Base-by-base conservation (phyloP, 176 grass and related monocot genomes). In the Phyllostachys edulis region DNA sequence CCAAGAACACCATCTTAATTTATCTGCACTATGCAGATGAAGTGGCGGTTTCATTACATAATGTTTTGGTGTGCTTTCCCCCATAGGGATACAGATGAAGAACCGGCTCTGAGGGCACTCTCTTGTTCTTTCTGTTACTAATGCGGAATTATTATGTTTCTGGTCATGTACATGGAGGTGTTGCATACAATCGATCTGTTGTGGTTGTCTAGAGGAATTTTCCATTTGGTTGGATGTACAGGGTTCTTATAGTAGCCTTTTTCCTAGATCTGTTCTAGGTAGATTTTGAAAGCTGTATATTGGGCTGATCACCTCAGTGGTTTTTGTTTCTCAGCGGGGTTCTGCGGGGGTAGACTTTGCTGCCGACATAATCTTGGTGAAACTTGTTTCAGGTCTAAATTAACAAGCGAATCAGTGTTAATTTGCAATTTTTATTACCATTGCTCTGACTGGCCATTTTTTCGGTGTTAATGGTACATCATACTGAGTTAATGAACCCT, bases 201-300 rank as follows among this genome's bases (percentile, higher is more conserved):
- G 38, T 42, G 42, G 47, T 77, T 83, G 42, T 83, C 14, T 4
- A 51, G 79, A 87, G 80, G 32, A 83, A 82, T 27, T 68, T 75
- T 75, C 71, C 41, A 20, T 80, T 63, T 75, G 68, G 80, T 84
- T 83, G 74, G 39, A 32, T 90, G 85, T 90, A 87, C 62, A 90
- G 84, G 29, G 84, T 37, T 68, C 60, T 62, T 74, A 79, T 79
- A 54, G 47, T 77, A 74, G 27, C 49, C 1, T 46, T 73, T 56
- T 42, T 21, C 32, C 32, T 77, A 7, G 24, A 59, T 69, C 24
- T 62, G 50, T 68, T 83, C 24, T 63, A 71, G 71, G 8, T 65
- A 59, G n/a, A 74, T 79, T 85, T 52, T 32, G 40, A 65, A 79
- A 80, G 75, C 17, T 90, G 69, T 90, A 84, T 69, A 80, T 75